These are phyloP conservation scores for Claviceps purpurea DNA, from an alignment of 2,329 filamentous ascomycete species.

Conservation along the genomic window DNA sequence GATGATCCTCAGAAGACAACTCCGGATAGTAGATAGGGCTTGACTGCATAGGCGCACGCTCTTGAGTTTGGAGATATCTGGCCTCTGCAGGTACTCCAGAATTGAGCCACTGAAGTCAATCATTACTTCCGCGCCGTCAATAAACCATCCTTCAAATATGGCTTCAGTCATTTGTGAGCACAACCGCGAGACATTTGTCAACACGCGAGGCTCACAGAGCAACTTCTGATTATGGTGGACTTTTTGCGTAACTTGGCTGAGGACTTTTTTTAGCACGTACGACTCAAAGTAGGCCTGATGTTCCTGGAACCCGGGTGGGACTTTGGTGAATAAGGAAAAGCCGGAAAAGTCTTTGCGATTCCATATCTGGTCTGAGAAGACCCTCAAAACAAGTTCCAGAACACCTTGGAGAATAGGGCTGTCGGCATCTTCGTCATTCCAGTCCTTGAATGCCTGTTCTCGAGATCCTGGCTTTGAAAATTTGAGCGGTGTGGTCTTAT, in stretches of 20 bases:
- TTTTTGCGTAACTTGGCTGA: conserved; percentile 55
- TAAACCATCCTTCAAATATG: conserved; percentile 92
- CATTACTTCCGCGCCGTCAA: conserved; percentile 70
- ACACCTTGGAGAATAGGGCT: conserved; percentile 64
- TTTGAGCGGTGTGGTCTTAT: conserved; percentile 43
- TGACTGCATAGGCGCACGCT: conserved; percentile 84
- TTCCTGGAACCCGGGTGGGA: conserved; percentile 84
- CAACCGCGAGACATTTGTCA: conserved; percentile 79
- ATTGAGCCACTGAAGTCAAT: conserved; percentile 78
- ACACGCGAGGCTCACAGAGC: conserved; percentile 65
- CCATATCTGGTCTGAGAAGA: conserved; percentile 79
- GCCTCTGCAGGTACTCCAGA: conserved; percentile 77
- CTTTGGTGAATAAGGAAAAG: conserved; percentile 72
- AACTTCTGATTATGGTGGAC: conserved; percentile 59
- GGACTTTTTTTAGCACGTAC: conserved; percentile 64
- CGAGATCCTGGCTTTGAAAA: conserved; percentile 26
- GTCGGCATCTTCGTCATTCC: conserved; percentile 35
- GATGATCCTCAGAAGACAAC: conserved; percentile 64
- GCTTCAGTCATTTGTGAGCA: conserved; percentile 73
- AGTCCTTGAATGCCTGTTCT: conserved; percentile 8
- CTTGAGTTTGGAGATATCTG: conserved; percentile 69
- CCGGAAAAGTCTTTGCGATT: conserved; percentile 82
- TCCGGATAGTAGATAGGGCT: conserved; percentile 61
- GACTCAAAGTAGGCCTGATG: conserved; percentile 94
- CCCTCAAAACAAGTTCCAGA: conserved; percentile 60